Conservation (phyloP, 116 monocot genomes). For the Iris pallida region DNA sequence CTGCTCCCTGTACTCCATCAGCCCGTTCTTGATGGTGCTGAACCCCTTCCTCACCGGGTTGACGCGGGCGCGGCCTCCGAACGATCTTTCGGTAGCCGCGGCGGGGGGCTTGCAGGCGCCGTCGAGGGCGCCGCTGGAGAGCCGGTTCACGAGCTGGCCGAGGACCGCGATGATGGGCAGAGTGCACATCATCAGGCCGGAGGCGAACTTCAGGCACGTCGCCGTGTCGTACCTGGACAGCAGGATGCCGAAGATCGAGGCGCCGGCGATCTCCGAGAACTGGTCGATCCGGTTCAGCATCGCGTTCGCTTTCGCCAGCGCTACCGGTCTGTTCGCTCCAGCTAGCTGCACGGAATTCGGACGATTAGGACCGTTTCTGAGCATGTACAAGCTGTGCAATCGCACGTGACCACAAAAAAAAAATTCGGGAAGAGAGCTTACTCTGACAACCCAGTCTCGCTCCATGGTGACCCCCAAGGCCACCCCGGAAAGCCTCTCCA, state of each 20-base stretch:
- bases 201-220: slow-evolving; percentile 74
- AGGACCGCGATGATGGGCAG: slow-evolving; percentile 71
- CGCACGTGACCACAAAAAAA: too few relatives aligned
- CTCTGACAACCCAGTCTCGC: slow-evolving; percentile 91
- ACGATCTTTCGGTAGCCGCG: slow-evolving; percentile 21
- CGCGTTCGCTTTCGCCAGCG: slow-evolving; percentile 78
- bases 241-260: slow-evolving; percentile 76
- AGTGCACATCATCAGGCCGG: slow-evolving; percentile 53
- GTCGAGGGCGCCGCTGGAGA: slow-evolving; percentile 60
- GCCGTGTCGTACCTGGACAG: slow-evolving; percentile 59
- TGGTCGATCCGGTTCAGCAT: slow-evolving; percentile 76
- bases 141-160: slow-evolving; percentile 45
- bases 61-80: slow-evolving; percentile 6
- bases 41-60: slow-evolving; percentile 49
- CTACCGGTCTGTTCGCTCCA: slow-evolving; percentile 63
- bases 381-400: too few relatives aligned
- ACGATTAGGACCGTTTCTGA: too few relatives aligned
- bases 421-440: too few relatives aligned
- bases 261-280: slow-evolving; percentile 70
- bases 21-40: slow-evolving; percentile 50
- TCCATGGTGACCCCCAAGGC: slow-evolving; percentile 77
- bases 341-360: slow-evolving; percentile 80
- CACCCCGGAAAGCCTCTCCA: slow-evolving; percentile 71
- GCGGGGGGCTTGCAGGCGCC: slow-evolving; percentile 27
- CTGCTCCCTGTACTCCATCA: slow-evolving; percentile 59